Base-by-base conservation (phyloP, 495 filamentous ascomycete genomes). In the Hypomontagnella submonticulosa region DNA sequence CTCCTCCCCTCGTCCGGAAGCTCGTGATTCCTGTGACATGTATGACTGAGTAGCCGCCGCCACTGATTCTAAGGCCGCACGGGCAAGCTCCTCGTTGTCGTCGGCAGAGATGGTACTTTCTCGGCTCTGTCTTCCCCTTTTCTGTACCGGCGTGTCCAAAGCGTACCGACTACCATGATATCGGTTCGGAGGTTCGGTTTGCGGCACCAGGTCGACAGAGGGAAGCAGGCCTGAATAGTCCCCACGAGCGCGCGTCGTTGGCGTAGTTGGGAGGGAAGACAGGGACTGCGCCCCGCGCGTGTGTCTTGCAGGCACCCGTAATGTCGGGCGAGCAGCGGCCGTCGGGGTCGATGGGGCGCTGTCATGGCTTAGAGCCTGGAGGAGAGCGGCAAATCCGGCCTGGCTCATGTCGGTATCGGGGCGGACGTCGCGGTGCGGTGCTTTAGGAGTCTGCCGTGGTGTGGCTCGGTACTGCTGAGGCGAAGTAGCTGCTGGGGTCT, bases 41-140 rank as follows among this genome's bases (percentile, higher is more conserved):
- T 72, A 73, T 1, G 76, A 75, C 59, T 76, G 75, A 6, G 77
- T 75, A 15, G 77, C 77, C 7, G 83, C 84, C 4, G 80, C 77
- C 4, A 87, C 74, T 1, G 85, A 85, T 61, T 87, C 83, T 34
- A 87, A 77, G 6, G 81, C 84, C 32, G 84, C 75, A 2, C 79
- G 79, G 10, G 79, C 81, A 46, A 87, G 84, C 13, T 86, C 84
- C 42, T 90, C 89, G 18, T 85, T 84, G 55, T 94, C 91, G 4
- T 90, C 89, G 13, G 87, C 92, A 0, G 93, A 96, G 48, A 97
- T 93, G 4, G 93, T 97, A 78, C 90, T 95, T 67, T 97, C 92
- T 44, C 90, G 84, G 70, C 91, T 91, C 69, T 88, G 85, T 49
- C 83, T 84, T 34, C 76, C 72, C 56, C 61, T 69, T 69, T 67